These are phyloP conservation scores for Boletus pseudopeckii DNA, from an alignment of 768 basidiomycete genomes.

Conservation along the genomic window DNA sequence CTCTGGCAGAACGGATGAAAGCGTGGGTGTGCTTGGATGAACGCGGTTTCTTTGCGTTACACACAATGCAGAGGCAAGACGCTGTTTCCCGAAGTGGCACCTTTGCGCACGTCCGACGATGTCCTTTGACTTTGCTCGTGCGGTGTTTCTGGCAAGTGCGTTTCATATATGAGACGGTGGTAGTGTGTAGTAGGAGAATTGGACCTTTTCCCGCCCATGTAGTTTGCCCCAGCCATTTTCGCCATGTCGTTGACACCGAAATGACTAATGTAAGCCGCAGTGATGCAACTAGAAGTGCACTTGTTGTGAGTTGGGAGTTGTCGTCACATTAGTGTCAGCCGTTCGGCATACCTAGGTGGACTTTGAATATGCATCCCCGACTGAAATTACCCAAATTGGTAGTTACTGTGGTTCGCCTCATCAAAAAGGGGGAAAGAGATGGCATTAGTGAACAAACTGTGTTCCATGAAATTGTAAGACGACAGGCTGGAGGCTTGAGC, in stretches of 20 bases:
- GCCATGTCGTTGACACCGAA: not conserved
- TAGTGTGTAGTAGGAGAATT: not conserved
- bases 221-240: conserved; percentile 65
- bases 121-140: conserved; percentile 57
- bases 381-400: not conserved
- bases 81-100: conserved; percentile 57
- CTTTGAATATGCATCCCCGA: not conserved
- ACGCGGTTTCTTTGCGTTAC: conserved; percentile 8
- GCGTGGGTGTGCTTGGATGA: not conserved
- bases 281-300: too few relatives aligned
- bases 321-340: too few relatives aligned
- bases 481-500: not conserved
- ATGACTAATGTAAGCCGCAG: not conserved
- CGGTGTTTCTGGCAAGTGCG: conserved; percentile 46
- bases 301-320: too few relatives aligned
- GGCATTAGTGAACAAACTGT: not conserved
- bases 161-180: not conserved
- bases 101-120: conserved; percentile 52
- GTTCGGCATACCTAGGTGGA: too few relatives aligned
- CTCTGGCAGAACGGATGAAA: conserved; percentile 16
- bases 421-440: not conserved
- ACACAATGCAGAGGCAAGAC: conserved; percentile 46
- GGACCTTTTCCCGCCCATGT: conserved; percentile 73
- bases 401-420: not conserved
- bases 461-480: not conserved